Conservation (phyloP, 2,329 filamentous ascomycete genomes). For the Tricladium varicosporioides region DNA sequence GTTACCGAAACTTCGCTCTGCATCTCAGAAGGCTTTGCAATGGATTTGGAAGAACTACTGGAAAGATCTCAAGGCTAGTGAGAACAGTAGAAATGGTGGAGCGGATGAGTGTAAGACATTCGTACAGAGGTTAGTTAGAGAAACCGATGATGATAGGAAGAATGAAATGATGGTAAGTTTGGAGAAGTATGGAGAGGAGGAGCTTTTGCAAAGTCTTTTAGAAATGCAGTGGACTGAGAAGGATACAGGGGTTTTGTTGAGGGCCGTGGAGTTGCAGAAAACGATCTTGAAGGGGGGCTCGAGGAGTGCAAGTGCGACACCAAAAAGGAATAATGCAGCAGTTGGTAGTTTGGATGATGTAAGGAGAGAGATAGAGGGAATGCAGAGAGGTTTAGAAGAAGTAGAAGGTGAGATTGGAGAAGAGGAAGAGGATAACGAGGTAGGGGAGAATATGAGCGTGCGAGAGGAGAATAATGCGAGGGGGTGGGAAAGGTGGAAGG, state of each 20-base stretch:
- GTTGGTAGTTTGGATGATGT: slow-evolving; percentile 18
- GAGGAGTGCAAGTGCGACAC: not conserved
- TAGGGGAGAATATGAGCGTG: too few relatives aligned
- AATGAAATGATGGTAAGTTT: slow-evolving; percentile 16
- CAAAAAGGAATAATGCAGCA: not conserved
- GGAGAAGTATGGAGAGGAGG: slow-evolving; percentile 18
- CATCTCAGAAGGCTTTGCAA: slow-evolving; percentile 65
- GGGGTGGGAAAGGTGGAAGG: slow-evolving; percentile 50
- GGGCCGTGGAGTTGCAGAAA: slow-evolving; percentile 40
- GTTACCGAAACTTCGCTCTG: slow-evolving; percentile 67
- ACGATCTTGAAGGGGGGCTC: slow-evolving; percentile 35
- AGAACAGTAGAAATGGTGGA: too few relatives aligned
- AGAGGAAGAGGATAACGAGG: slow-evolving; percentile 8
- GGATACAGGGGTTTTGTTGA: slow-evolving; percentile 21
- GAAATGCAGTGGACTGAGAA: slow-evolving; percentile 19
- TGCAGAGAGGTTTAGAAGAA: slow-evolving; percentile 22
- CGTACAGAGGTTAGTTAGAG: slow-evolving; percentile 20
- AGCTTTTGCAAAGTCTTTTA: slow-evolving; percentile 23
- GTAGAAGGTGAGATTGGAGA: not conserved
- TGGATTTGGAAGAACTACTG: slow-evolving; percentile 95
- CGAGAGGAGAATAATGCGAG: slow-evolving; percentile 16
- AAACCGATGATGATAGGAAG: slow-evolving; percentile 25
- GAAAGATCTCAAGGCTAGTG: slow-evolving; percentile 43
- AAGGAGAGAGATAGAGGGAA: slow-evolving; percentile 20
- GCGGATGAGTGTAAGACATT: slow-evolving; percentile 25